phyloP scores from a whole-genome alignment of 2,329 filamentous ascomycete species.

The Xylaria sp. region DNA sequence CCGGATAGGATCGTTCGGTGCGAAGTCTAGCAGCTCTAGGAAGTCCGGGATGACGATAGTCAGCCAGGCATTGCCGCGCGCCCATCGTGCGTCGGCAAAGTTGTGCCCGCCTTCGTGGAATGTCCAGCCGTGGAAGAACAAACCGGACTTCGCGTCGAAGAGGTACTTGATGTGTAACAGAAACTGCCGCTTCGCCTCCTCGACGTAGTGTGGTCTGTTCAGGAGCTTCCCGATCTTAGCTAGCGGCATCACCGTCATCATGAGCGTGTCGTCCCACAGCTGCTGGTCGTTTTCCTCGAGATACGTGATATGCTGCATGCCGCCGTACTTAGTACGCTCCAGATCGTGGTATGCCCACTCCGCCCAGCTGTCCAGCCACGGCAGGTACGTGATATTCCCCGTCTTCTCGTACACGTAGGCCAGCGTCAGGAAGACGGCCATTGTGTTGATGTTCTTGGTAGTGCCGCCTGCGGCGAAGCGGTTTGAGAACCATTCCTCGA shows the following conservation, averaged over 20 bases:
- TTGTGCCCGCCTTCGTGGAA: constrained; percentile 74
- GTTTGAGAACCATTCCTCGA: constrained; percentile 77
- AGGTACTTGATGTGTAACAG: constrained; percentile 82
- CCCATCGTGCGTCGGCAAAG: constrained; percentile 68
- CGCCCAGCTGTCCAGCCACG: constrained; percentile 83
- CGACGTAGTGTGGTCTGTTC: constrained; percentile 75
- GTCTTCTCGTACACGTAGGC: constrained; percentile 83
- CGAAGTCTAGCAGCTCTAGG: constrained; percentile 74
- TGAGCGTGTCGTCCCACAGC: constrained; percentile 86
- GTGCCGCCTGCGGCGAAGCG: constrained; percentile 77
- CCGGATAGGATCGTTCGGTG: constrained; percentile 70
- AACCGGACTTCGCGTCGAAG: constrained; percentile 74
- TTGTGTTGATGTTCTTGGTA: constrained; percentile 88
- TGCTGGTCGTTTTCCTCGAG: constrained; percentile 75
- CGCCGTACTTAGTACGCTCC: constrained; percentile 73
- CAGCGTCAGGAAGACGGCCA: constrained; percentile 80
- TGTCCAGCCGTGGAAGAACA: constrained; percentile 87
- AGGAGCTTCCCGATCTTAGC: constrained; percentile 82
- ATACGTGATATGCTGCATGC: constrained; percentile 82
- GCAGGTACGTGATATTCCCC: constrained; percentile 72
- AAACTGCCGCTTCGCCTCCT: constrained; percentile 81
- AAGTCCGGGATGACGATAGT: constrained; percentile 88
- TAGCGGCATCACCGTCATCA: constrained; percentile 86
- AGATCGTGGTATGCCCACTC: constrained; percentile 86
- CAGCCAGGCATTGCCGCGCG: constrained; percentile 75